Conservation (phyloP, 768 basidiomycete species). For the Kwoniella botswanensis region DNA sequence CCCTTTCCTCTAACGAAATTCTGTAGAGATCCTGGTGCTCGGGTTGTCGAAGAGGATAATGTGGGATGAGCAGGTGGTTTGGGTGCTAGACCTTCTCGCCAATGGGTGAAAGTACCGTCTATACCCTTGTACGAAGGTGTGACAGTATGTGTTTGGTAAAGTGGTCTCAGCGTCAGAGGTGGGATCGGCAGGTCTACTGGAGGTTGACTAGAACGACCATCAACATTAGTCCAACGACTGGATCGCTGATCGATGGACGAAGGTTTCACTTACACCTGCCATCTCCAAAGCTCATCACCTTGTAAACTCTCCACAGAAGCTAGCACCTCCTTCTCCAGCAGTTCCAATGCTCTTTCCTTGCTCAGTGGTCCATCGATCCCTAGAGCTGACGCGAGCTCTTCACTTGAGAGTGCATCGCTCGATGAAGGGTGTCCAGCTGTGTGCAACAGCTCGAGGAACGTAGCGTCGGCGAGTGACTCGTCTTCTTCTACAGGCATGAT, state of each 20-base stretch:
- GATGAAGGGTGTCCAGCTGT: slow-evolving; percentile 26
- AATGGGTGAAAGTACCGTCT: slow-evolving; percentile 57
- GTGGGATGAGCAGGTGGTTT: slow-evolving; percentile 62
- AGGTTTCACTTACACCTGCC: slow-evolving; percentile 74
- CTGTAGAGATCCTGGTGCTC: slow-evolving; percentile 77
- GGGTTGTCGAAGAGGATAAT: slow-evolving; percentile 81
- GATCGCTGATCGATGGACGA: not conserved
- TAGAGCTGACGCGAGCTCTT: slow-evolving; percentile 39
- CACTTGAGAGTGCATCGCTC: slow-evolving; percentile 24
- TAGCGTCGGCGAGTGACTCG: slow-evolving; percentile 4
- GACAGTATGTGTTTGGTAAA: slow-evolving; percentile 53
- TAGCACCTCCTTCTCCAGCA: slow-evolving; percentile 77
- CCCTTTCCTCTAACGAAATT: slow-evolving; percentile 94
- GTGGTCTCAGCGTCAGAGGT: slow-evolving; percentile 55
- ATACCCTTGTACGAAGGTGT: slow-evolving; percentile 49
- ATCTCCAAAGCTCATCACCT: slow-evolving; percentile 73
- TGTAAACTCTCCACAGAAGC: slow-evolving; percentile 72
- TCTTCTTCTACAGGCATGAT: slow-evolving; percentile 10
- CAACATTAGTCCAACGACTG: not conserved
- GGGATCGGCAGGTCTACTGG: slow-evolving; percentile 67
- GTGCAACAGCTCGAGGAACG: slow-evolving; percentile 33
- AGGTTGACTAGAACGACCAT: slow-evolving; percentile 59
- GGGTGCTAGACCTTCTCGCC: slow-evolving; percentile 65
- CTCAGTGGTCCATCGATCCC: slow-evolving; percentile 37
- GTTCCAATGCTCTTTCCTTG: slow-evolving; percentile 44